phyloP scores from a whole-genome alignment of 768 basidiomycete genomes.

The Mycena epipterygia region DNA sequence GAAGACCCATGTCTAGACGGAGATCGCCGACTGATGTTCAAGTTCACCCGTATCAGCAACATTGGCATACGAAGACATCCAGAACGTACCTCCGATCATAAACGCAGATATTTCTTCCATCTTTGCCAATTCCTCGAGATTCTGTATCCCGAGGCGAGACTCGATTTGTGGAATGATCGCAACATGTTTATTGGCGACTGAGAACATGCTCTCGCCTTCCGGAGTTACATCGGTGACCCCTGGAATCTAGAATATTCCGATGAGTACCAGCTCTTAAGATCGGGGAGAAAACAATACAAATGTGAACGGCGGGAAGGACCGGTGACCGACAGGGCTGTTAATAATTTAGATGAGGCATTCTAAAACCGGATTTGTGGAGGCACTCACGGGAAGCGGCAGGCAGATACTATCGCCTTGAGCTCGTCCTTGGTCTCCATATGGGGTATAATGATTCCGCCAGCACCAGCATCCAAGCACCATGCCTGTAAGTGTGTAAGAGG shows the following conservation, averaged over 20 bases:
- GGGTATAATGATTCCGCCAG: conserved; percentile 29
- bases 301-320: conserved; percentile 31
- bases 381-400: conserved; percentile 31
- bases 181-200: conserved; percentile 27
- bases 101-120: conserved; percentile 18
- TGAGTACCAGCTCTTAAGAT: neutral
- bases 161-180: conserved; percentile 34
- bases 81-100: conserved; percentile 28
- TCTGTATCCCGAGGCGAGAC: conserved; percentile 69
- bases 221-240: conserved; percentile 26
- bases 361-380: neutral
- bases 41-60: neutral
- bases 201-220: conserved; percentile 14
- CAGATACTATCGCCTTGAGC: conserved; percentile 16
- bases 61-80: neutral
- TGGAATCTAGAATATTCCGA: neutral
- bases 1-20: conserved; percentile 14
- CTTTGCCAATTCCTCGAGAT: conserved; percentile 70
- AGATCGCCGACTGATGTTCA: conserved; percentile 7
- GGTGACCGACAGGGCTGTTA: conserved; percentile 21
- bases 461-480: conserved; percentile 29
- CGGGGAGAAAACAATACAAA: neutral
- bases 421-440: conserved; percentile 30
- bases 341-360: neutral
- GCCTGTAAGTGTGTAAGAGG: neutral